These are phyloP conservation scores for Candida nemodendra DNA, from an alignment of 805 yeast genomes.

Conservation along the genomic window DNA sequence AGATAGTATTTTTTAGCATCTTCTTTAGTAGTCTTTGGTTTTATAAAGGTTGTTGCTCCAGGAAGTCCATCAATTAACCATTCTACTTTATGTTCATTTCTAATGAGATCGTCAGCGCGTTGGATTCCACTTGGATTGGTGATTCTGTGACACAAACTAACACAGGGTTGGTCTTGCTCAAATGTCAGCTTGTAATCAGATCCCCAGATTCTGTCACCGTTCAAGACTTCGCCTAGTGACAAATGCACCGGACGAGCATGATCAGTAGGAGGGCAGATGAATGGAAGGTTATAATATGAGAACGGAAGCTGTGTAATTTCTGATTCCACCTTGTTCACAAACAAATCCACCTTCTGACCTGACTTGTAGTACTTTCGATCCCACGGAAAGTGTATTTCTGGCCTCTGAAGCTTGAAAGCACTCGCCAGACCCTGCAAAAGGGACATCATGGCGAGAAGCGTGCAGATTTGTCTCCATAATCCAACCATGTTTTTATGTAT, in stretches of 20 bases:
- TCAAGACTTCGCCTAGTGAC: slow-evolving; percentile 71
- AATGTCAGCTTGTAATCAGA: slow-evolving; percentile 67
- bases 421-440: background rate
- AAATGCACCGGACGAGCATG: slow-evolving; percentile 59
- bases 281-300: slow-evolving; percentile 74
- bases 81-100: slow-evolving; percentile 72
- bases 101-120: slow-evolving; percentile 60
- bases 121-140: slow-evolving; percentile 50
- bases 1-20: slow-evolving; percentile 60
- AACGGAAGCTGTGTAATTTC: slow-evolving; percentile 75
- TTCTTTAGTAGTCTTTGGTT: slow-evolving; percentile 51
- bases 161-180: slow-evolving; percentile 65
- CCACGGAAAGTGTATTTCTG: slow-evolving; percentile 27
- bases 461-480: background rate
- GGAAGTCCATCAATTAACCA: slow-evolving; percentile 86
- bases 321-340: slow-evolving; percentile 77
- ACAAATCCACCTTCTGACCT: slow-evolving; percentile 65
- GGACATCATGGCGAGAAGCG: background rate
- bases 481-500: background rate
- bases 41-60: slow-evolving; percentile 80
- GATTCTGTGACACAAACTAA: slow-evolving; percentile 64
- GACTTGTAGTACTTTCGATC: slow-evolving; percentile 37
- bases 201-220: slow-evolving; percentile 79
- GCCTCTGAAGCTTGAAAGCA: slow-evolving; percentile 11
- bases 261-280: slow-evolving; percentile 68